Evolutionary conservation across 2,329 filamentous ascomycete species (phyloP), one percentile per base, ranked within the genome.

Genomic region (Cercospora sp.): DNA sequence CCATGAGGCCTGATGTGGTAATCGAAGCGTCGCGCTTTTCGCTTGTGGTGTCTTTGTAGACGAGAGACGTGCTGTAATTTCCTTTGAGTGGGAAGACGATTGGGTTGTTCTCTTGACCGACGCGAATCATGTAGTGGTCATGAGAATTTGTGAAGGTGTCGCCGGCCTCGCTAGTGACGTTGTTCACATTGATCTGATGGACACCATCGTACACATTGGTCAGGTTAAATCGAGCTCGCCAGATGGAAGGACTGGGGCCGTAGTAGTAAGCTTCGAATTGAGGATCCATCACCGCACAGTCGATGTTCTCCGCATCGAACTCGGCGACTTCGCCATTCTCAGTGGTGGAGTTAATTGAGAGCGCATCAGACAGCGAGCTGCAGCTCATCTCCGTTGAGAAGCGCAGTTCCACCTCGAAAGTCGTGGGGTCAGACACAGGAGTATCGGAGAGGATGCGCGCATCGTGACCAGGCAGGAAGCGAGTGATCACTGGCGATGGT

Each of bases 341-440:
- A 0, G 86, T 87, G 1, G 80, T 84, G 1, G 88, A 89, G 36
- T 81, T 80, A 64, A 89, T 77, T 0, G 78, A 79, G 30, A 90
- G 81, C 3, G 81, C 80, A 3, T 82, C 75, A 0, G 81, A 83
- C 13, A 90, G 79, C 0, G 79, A 80, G n/a, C 84, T 79, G 75
- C 89, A 90, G 71, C 87, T 81, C 88, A 90, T 89, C 57, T 84
- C 79, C 1, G 81, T 80, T 0, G 87, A 89, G 75, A 89, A 90
- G 39, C 86, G 83, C 3, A 90, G 67, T 60, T 85, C 81, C 55
- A 90, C 79, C 5, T 83, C 75, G 16, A 88, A 71, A 5, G 76
- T 79, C 8, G 69, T 72, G n/a, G 72, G 39, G 18, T 73, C 61
- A 33, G 79, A 78, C 0, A 79, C 75, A 0, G 70, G 68, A 16